Percentiles rank a stretch among this genome's conserved stretches.
Evolutionary conservation across 306 rosid species (phyloP).

Genomic region (Morella rubra): DNA sequence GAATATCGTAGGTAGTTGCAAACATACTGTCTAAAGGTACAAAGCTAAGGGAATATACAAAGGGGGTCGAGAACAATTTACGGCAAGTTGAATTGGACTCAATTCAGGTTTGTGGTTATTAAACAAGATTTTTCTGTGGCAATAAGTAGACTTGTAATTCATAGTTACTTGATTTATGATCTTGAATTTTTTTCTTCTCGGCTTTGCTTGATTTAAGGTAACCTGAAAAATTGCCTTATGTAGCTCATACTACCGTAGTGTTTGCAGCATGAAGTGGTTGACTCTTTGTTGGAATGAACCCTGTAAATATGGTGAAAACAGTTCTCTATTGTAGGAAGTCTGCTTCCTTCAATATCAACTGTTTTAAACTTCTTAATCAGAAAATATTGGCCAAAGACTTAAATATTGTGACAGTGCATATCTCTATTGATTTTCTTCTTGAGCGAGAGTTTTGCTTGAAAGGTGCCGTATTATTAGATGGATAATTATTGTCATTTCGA

Average conservation of each 20-base stretch:
- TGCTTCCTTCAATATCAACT: neutral
- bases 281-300: neutral
- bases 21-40: slow-evolving; percentile 86
- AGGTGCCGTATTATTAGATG: neutral
- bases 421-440: neutral
- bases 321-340: slow-evolving; percentile 7
- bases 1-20: slow-evolving; percentile 67
- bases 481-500: neutral
- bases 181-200: slow-evolving; percentile 16
- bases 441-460: neutral
- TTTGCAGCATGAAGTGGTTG: neutral
- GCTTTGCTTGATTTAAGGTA: slow-evolving; percentile 19
- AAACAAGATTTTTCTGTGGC: neutral
- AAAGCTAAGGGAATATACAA: slow-evolving; percentile 80
- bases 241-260: neutral
- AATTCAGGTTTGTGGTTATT: slow-evolving; percentile 69
- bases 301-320: neutral
- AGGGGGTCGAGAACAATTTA: slow-evolving; percentile 89
- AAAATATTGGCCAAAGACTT: neutral
- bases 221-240: neutral
- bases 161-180: neutral
- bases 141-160: neutral
- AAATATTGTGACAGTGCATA: neutral
- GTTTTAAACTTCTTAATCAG: neutral
- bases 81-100: slow-evolving; percentile 97